Percentiles rank a stretch among this genome's conserved stretches.
Evolutionary conservation across 2,329 filamentous ascomycete genomes (phyloP).

Genomic region (Trichophyton schoenleinii): DNA sequence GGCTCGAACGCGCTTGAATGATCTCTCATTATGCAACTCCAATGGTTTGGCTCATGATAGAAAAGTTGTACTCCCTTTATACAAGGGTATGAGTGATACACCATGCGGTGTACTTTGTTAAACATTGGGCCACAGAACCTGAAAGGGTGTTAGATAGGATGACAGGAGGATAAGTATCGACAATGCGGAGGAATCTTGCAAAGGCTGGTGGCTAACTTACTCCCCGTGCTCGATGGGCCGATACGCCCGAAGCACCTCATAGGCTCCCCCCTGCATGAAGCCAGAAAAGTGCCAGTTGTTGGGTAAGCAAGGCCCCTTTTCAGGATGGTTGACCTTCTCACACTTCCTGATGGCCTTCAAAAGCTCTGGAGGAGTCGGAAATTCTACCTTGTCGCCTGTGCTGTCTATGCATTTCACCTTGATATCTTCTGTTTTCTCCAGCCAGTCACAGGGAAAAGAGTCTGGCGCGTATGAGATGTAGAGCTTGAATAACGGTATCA

Average conservation of each 20-base stretch:
- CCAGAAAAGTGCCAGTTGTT: slow-evolving; percentile 11
- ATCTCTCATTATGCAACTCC: slow-evolving; percentile 9
- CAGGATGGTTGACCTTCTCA: slow-evolving; percentile 4
- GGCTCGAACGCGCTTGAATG: neutral
- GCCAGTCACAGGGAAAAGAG: slow-evolving; percentile 10
- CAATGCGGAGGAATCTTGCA: neutral
- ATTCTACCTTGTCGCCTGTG: slow-evolving; percentile 5
- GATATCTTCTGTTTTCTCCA: slow-evolving; percentile 11
- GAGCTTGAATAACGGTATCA: neutral
- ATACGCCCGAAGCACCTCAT: too few species aligned
- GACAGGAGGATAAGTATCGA: neutral
- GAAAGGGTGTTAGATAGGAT: neutral
- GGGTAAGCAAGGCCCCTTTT: neutral
- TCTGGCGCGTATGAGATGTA: slow-evolving; percentile 5
- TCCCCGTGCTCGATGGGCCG: neutral
- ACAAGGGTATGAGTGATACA: neutral
- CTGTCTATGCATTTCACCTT: slow-evolving; percentile 10
- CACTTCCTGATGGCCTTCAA: slow-evolving; percentile 10
- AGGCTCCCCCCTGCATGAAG: slow-evolving; percentile 5
- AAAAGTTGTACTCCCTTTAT: neutral
- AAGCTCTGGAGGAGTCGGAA: slow-evolving; percentile 8
- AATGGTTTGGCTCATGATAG: slow-evolving; percentile 4
- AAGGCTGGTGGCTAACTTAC: neutral
- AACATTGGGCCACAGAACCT: slow-evolving; percentile 9
- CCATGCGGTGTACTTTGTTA: neutral